Conservation (phyloP, 2,329 filamentous ascomycete genomes). For the Cladosporium sp. region DNA sequence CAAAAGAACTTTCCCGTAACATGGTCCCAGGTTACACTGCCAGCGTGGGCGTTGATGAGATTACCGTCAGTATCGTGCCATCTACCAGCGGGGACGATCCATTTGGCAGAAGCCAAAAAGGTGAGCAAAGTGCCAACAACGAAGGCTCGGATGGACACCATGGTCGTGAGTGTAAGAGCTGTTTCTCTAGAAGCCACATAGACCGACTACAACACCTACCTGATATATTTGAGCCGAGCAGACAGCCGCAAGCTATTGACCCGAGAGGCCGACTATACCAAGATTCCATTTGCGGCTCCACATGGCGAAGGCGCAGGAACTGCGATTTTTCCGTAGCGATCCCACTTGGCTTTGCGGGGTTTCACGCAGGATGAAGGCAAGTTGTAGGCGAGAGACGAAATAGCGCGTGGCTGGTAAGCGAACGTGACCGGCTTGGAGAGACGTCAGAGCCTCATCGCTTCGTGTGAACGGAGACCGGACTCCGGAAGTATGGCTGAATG, state of each 20-base stretch:
- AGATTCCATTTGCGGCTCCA: conserved; percentile 2
- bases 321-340: conserved; percentile 10
- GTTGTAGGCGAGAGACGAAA: neutral
- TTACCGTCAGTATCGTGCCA: conserved; percentile 56
- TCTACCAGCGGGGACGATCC: conserved; percentile 56
- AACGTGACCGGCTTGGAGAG: too few relatives aligned
- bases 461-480: too few relatives aligned
- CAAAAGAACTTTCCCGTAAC: conserved; percentile 51
- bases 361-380: neutral
- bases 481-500: too few relatives aligned
- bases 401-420: neutral
- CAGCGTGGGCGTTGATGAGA: conserved; percentile 58
- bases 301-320: conserved; percentile 6
- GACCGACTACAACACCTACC: neutral
- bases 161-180: neutral
- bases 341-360: neutral
- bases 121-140: neutral
- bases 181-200: neutral
- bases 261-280: conserved; percentile 8
- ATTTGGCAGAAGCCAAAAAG: conserved; percentile 34
- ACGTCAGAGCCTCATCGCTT: too few relatives aligned
- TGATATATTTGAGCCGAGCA: conserved; percentile 6
- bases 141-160: neutral
- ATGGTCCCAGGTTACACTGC: conserved; percentile 48
- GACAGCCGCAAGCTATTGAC: neutral